Evolutionary conservation across 176 grass and related monocot species (phyloP).

Genomic region (Eleusine indica): DNA sequence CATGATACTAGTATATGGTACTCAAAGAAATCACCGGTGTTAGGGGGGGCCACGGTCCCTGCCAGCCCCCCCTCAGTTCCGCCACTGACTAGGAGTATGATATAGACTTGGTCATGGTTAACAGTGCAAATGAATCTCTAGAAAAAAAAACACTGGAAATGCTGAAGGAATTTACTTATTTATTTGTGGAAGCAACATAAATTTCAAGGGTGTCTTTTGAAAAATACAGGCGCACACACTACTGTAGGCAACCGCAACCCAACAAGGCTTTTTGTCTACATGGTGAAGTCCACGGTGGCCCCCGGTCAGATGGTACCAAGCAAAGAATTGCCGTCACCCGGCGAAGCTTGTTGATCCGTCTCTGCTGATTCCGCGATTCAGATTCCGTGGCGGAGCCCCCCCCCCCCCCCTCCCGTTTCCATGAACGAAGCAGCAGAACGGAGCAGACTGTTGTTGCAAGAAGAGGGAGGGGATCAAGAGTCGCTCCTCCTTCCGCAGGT

Average conservation of each 20-base stretch:
- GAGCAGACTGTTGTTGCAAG: constrained; percentile 19
- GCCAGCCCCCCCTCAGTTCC: too few species aligned
- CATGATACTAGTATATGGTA: too few species aligned
- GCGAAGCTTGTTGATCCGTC: neutral
- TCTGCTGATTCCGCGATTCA: neutral
- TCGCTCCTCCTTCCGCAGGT: constrained; percentile 24
- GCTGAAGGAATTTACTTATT: neutral
- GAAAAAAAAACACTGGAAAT: neutral
- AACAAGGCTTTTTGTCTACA: neutral
- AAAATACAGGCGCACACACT: neutral
- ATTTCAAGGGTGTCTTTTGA: neutral
- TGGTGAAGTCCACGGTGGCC: neutral
- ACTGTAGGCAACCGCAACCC: neutral
- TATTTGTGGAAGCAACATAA: neutral
- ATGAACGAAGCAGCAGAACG: constrained; percentile 30
- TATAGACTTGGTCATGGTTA: too few species aligned
- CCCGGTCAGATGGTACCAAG: neutral
- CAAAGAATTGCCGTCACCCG: neutral
- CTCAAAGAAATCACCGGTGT: too few species aligned
- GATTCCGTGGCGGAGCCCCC: neutral
- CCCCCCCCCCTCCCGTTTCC: neutral
- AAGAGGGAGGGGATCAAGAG: constrained; percentile 27
- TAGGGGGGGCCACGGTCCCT: too few species aligned
- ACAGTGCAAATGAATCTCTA: too few species aligned
- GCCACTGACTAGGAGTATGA: too few species aligned